Evolutionary conservation across 163 green algal genomes (phyloP).

Genomic region (Trebouxia gelatinosa): DNA sequence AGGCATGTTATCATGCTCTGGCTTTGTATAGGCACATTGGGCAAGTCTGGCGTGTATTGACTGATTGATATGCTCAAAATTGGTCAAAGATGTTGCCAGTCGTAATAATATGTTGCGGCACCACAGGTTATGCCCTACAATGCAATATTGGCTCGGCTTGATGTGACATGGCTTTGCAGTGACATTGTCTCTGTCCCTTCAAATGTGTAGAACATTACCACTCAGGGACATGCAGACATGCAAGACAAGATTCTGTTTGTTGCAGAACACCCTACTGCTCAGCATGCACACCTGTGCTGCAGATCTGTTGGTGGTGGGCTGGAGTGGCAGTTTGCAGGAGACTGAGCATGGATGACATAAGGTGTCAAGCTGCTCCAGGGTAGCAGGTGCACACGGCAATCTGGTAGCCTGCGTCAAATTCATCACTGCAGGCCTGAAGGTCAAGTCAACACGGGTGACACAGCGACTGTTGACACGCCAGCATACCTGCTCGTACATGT

Average conservation of each 20-base stretch:
- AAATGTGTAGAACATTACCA: too few species aligned
- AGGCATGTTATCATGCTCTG: not conserved
- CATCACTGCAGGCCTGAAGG: not conserved
- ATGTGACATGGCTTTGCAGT: too few species aligned
- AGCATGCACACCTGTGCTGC: not conserved
- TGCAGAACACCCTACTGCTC: not conserved
- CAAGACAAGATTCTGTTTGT: not conserved
- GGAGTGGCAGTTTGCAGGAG: conserved; percentile 7
- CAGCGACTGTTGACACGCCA: not conserved
- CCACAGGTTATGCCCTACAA: too few species aligned
- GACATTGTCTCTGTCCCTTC: too few species aligned
- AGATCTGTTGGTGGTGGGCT: not conserved
- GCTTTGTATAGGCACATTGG: not conserved
- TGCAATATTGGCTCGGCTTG: too few species aligned
- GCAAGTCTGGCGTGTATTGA: not conserved
- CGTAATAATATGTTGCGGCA: too few species aligned
- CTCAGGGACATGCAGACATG: not conserved
- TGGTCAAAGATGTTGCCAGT: not conserved
- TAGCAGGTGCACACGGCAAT: conserved; percentile 6
- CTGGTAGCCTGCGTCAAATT: conserved; percentile 11
- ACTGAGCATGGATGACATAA: conserved; percentile 4
- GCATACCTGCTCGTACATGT: too few species aligned
- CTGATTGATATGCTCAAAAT: not conserved
- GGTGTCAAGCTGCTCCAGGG: conserved; percentile 13
- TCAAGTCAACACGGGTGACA: not conserved